Percentiles rank a stretch among this genome's conserved stretches.
phyloP scores from a whole-genome alignment of 2,329 filamentous ascomycete genomes.

The Fusarium albidum region DNA sequence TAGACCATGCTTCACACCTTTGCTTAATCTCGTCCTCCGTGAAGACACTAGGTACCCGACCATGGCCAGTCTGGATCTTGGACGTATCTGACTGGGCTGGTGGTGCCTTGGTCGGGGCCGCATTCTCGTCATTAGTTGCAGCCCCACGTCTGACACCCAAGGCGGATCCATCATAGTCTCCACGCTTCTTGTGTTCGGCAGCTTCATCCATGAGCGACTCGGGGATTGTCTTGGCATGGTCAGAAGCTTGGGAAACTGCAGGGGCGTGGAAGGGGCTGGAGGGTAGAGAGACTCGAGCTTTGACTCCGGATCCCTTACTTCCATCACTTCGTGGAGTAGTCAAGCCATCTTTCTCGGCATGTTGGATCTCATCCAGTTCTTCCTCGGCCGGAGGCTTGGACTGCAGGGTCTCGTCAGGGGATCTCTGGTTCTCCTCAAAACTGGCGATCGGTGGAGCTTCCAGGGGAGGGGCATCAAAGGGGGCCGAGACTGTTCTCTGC shows the following conservation, averaged over 20 bases:
- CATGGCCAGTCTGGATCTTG: slow-evolving; percentile 3
- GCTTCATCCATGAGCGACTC: background rate
- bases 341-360: background rate
- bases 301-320: slow-evolving; percentile 10
- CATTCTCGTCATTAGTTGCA: background rate
- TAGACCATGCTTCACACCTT: slow-evolving; percentile 45
- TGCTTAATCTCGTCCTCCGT: slow-evolving; percentile 44
- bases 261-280: slow-evolving; percentile 14
- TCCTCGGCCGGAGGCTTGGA: slow-evolving; percentile 44
- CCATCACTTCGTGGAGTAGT: slow-evolving; percentile 14
- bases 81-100: background rate
- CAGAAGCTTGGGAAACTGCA: background rate
- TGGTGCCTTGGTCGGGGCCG: background rate
- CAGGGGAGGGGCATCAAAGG: background rate
- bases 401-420: slow-evolving; percentile 24
- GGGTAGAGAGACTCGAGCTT: slow-evolving; percentile 36
- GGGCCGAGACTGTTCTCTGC: background rate
- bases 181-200: background rate
- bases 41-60: slow-evolving; percentile 34
- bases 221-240: background rate
- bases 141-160: background rate
- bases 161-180: background rate
- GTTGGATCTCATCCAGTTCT: slow-evolving; percentile 20
- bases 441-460: background rate
- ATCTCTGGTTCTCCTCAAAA: background rate